phyloP scores from a whole-genome alignment of 1,284 basidiomycete genomes.

The Moesziomyces sp. region DNA sequence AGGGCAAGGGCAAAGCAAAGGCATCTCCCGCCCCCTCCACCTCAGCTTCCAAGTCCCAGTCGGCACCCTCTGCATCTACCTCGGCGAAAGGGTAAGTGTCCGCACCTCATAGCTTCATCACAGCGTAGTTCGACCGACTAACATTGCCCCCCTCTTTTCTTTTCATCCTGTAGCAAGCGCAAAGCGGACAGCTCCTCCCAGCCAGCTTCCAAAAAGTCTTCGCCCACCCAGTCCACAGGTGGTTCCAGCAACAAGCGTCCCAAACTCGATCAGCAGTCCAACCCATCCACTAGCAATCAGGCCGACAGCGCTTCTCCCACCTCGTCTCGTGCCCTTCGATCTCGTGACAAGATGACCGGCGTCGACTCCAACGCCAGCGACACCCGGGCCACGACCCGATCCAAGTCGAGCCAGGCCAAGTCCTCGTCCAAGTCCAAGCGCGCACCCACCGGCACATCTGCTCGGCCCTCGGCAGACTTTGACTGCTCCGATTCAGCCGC shows the following conservation, averaged over 20 bases:
- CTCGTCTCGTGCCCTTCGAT: conserved; percentile 35
- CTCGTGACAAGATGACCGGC: conserved; percentile 30
- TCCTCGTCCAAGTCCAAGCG: conserved; percentile 21
- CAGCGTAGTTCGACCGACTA: neutral
- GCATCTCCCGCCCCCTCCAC: neutral
- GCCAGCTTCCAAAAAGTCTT: conserved; percentile 1
- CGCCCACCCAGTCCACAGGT: conserved; percentile 1
- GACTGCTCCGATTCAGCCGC: conserved; percentile 31
- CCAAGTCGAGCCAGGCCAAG: conserved; percentile 20
- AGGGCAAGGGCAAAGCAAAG: conserved; percentile 7
- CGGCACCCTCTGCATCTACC: conserved; percentile 10
- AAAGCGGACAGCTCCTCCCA: conserved; percentile 16
- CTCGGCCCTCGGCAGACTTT: conserved; percentile 15
- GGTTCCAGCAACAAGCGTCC: conserved; percentile 32
- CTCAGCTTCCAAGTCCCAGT: neutral
- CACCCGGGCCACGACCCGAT: conserved; percentile 14
- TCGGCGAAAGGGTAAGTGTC: conserved; percentile 29
- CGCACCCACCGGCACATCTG: conserved; percentile 20
- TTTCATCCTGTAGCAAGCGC: conserved; percentile 16
- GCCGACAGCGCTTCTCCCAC: conserved; percentile 11
- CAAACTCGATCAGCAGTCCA: conserved; percentile 17
- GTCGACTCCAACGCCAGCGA: conserved; percentile 19
- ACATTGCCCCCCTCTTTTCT: neutral
- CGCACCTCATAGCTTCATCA: neutral
- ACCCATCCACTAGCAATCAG: neutral